These are phyloP conservation scores for Fusarium musae DNA, from an alignment of 2,329 filamentous ascomycete genomes.

Conservation along the genomic window DNA sequence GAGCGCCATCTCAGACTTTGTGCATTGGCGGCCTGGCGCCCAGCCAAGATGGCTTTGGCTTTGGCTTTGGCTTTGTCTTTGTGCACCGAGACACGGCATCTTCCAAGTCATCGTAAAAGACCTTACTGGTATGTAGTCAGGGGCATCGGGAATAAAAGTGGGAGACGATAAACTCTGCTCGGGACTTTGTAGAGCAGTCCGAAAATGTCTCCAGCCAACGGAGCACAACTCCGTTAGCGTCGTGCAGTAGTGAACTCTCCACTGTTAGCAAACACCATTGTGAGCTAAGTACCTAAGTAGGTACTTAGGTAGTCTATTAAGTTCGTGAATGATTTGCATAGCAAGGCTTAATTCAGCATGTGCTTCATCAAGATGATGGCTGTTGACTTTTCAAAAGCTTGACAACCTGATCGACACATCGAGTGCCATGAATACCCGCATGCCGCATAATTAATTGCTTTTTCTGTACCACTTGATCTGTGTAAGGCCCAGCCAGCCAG, in stretches of 20 bases:
- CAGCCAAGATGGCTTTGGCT: neutral
- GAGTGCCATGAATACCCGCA: neutral
- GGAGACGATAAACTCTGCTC: slow-evolving; percentile 3
- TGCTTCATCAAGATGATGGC: neutral
- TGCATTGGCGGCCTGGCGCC: slow-evolving; percentile 5
- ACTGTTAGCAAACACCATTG: neutral
- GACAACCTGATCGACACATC: neutral
- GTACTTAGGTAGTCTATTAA: neutral
- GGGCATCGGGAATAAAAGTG: neutral
- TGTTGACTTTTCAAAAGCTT: neutral
- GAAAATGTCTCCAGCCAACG: neutral
- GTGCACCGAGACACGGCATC: neutral
- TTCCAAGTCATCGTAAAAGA: neutral
- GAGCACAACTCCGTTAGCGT: neutral
- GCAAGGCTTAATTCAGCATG: neutral
- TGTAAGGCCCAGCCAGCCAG: neutral
- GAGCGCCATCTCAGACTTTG: neutral
- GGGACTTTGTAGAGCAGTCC: neutral
- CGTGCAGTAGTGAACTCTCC: slow-evolving; percentile 3
- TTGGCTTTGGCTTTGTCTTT: neutral
- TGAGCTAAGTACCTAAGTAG: neutral
- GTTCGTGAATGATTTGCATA: neutral
- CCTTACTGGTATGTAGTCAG: slow-evolving; percentile 11
- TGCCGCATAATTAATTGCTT: slow-evolving; percentile 1
- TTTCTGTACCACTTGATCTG: slow-evolving; percentile 15